Base-by-base conservation (phyloP, 192 early-diverging fungal genomes). In the Linnemannia exigua region DNA sequence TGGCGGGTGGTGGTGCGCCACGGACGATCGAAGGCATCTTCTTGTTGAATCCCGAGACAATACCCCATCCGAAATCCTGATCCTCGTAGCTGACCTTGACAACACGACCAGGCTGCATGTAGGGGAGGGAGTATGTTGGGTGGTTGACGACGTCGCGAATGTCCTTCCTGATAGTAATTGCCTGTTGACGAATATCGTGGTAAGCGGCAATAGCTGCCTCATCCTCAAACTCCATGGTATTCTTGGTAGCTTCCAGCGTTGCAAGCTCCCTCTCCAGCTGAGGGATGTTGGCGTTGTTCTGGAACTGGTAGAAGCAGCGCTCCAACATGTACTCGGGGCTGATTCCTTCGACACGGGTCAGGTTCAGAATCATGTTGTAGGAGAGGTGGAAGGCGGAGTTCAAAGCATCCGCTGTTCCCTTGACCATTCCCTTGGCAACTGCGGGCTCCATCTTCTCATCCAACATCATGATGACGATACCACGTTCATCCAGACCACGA, bases 311-410 rank as follows among this genome's bases (percentile, higher is more conserved):
- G 89, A 99, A 99, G 81, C 95, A 95, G 36, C 93, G 88, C 87
- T 97, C 94, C 5, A 99, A 89, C 94, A 99, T 98, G 58, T 90
- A 96, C 88, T 99, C 97, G 19, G 96, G 95, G 67, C 93, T 96
- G 47, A 99, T 92, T 14, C 96, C 97, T 88, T 99, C 98, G 31
- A 99, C 97, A 50, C 98, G 92, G 77, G 97, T 89, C 90, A 99
- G 87, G 79, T 99, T 99, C 20, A 99, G 87, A 41, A 99, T 94
- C 98, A 99, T 99, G 87, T 96, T 95, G 90, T 99, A 99, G 33
- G 94, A 96, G 28, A 99, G 86, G 78, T 98, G 97, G 91, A 99
- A 99, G 6, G 97, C 97, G 44, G 96, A 97, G 85, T 97, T 95
- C 70, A 99, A 89, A n/a, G 94, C 90, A 82, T 96, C 94, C 0